Conservation (phyloP, 2,329 filamentous ascomycete species). For the Domatiomyces globalis region DNA sequence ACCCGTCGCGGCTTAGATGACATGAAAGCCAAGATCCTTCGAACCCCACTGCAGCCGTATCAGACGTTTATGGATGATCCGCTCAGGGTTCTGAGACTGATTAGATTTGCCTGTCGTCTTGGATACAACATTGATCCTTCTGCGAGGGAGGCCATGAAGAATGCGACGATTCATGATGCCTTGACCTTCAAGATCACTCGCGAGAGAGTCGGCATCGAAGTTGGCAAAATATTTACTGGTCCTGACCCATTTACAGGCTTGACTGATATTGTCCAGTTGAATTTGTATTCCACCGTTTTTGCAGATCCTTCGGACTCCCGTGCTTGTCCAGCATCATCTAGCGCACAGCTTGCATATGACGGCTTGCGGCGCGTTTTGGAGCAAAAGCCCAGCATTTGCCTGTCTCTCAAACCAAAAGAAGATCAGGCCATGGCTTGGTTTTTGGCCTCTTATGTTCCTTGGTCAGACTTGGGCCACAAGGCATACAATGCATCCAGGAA, state of each 20-base stretch:
- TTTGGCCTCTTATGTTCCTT: conserved; percentile 18
- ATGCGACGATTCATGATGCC: conserved; percentile 62
- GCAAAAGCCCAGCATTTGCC: conserved; percentile 9
- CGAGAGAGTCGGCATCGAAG: conserved; percentile 71
- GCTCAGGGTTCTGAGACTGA: conserved; percentile 67
- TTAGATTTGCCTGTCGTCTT: conserved; percentile 79
- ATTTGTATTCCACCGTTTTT: conserved; percentile 16
- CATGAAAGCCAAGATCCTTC: conserved; percentile 56
- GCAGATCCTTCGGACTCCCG: conserved; percentile 7
- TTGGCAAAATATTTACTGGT: conserved; percentile 84
- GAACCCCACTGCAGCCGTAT: conserved; percentile 73
- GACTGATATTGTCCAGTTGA: conserved; percentile 13
- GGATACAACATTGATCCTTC: conserved; percentile 60
- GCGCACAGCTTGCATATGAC: conserved; percentile 8
- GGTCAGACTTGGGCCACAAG: conserved; percentile 4
- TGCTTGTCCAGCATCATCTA: background rate
- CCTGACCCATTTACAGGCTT: conserved; percentile 16
- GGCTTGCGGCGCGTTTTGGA: conserved; percentile 8
- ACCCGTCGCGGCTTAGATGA: conserved; percentile 61
- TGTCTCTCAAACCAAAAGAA: conserved; percentile 11
- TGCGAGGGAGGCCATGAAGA: conserved; percentile 59
- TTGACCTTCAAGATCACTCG: conserved; percentile 81
- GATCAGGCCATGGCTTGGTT: conserved; percentile 15
- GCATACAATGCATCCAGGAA: conserved; percentile 16
- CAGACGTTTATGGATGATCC: conserved; percentile 94